These are phyloP conservation scores for Neurospora sp. DNA, from an alignment of 495 filamentous ascomycete genomes.

Conservation along the genomic window DNA sequence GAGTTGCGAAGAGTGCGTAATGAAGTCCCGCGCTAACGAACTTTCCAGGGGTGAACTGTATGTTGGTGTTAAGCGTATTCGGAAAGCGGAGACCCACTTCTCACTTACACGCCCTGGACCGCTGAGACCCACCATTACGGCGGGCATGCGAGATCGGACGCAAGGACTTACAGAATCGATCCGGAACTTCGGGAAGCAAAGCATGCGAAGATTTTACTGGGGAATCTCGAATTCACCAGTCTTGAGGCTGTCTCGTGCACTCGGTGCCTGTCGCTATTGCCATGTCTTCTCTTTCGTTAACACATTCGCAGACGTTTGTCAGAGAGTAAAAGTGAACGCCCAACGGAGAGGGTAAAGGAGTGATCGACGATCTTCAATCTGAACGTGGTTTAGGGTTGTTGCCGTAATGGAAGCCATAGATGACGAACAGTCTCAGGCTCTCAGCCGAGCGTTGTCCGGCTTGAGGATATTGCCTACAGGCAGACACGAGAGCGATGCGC, in stretches of 20 bases:
- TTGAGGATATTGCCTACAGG: not conserved
- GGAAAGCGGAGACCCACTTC: not conserved
- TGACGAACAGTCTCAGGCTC: not conserved
- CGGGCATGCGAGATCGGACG: not conserved
- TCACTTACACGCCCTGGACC: not conserved
- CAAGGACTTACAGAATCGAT: not conserved
- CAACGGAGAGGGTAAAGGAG: not conserved
- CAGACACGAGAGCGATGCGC: too few species aligned
- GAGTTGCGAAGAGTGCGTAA: too few species aligned
- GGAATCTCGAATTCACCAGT: not conserved
- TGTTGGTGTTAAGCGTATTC: too few species aligned
- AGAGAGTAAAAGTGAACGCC: not conserved
- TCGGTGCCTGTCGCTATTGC: too few species aligned
- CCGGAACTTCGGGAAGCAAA: not conserved
- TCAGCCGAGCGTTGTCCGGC: not conserved
- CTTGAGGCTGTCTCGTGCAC: not conserved
- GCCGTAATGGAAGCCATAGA: not conserved
- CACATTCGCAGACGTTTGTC: not conserved
- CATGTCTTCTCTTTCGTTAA: too few species aligned
- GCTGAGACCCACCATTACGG: not conserved
- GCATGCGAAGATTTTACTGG: not conserved
- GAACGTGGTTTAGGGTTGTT: not conserved
- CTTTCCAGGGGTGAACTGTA: too few species aligned
- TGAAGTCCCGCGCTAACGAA: too few species aligned
- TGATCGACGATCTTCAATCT: not conserved